These are phyloP conservation scores for Croton laevigatus DNA, from an alignment of 441 rosid genomes.

Conservation along the genomic window DNA sequence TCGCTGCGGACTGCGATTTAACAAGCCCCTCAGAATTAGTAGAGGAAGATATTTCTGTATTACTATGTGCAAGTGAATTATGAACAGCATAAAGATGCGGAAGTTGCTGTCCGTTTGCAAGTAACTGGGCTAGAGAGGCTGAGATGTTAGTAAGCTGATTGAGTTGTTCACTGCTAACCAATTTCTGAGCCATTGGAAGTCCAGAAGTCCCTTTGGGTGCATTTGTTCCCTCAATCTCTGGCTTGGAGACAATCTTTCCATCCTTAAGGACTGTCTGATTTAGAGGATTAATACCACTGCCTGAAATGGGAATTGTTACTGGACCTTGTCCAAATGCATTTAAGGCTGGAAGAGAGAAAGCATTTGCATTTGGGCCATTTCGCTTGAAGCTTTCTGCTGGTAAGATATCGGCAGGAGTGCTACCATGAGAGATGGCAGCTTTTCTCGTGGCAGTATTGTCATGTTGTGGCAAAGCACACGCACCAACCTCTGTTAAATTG, in stretches of 20 bases:
- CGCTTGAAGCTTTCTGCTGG: slow-evolving; percentile 42
- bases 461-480: slow-evolving; percentile 28
- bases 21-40: slow-evolving; percentile 33
- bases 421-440: slow-evolving; percentile 28
- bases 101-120: slow-evolving; percentile 74
- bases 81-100: slow-evolving; percentile 60
- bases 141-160: slow-evolving; percentile 62
- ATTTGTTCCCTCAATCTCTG: slow-evolving; percentile 30
- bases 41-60: slow-evolving; percentile 32
- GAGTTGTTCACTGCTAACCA: slow-evolving; percentile 54
- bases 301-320: slow-evolving; percentile 28
- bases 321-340: slow-evolving; percentile 48
- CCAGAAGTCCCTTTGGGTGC: slow-evolving; percentile 32
- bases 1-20: slow-evolving; percentile 33
- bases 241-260: slow-evolving; percentile 25
- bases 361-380: slow-evolving; percentile 37
- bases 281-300: slow-evolving; percentile 38
- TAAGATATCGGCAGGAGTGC: slow-evolving; percentile 31
- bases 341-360: slow-evolving; percentile 41
- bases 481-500: slow-evolving; percentile 31
- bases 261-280: slow-evolving; percentile 30
- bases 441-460: slow-evolving; percentile 30
- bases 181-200: slow-evolving; percentile 36
- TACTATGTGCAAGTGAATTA: slow-evolving; percentile 38
- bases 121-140: slow-evolving; percentile 73